Base-by-base conservation (phyloP, 176 grass and related monocot species). In the Canna indica region DNA sequence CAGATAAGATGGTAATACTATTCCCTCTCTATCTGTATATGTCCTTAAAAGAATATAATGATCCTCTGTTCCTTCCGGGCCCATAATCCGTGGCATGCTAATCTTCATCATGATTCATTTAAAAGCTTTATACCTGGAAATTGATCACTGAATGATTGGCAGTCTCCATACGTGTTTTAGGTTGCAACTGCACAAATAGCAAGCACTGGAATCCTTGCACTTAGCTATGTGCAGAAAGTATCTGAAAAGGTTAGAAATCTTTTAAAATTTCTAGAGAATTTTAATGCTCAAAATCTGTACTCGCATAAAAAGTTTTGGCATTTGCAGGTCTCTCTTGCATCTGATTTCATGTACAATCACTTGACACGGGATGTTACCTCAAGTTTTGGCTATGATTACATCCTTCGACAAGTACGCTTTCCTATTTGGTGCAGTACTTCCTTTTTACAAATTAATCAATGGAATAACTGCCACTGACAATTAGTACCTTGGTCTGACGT, bases 381-480 rank as follows among this genome's bases (percentile, higher is more conserved):
- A 64, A 91, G 44, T 56, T 73, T 91, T 48, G 88, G 91, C 58
- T 96, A 96, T 74, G 78, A 91, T 68, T 96, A 96, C 84, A 84
- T 83, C 12, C 79, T 96, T 70, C 81, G 91, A 81, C 84, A 96
- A 82, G 91, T 88, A 53, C 9, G 46, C n/a, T n/a, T 77, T 54
- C 50, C 50, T n/a, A 54, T n/a, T 20, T n/a, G n/a, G n/a, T n/a
- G n/a, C n/a, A n/a, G n/a, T n/a, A n/a, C n/a, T n/a, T n/a, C n/a
- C n/a, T n/a, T n/a, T n/a, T n/a, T n/a, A n/a, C n/a, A n/a, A n/a
- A n/a, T n/a, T n/a, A n/a, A n/a, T n/a, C n/a, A n/a, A n/a, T n/a
- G n/a, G n/a, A n/a, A n/a, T n/a, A n/a, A n/a, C n/a, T n/a, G n/a
- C n/a, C n/a, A n/a, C n/a, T n/a, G n/a, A n/a, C n/a, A n/a, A n/a